These are phyloP conservation scores for Craterostigma plantagineum DNA, from an alignment of 257 asterid genomes.

Conservation along the genomic window DNA sequence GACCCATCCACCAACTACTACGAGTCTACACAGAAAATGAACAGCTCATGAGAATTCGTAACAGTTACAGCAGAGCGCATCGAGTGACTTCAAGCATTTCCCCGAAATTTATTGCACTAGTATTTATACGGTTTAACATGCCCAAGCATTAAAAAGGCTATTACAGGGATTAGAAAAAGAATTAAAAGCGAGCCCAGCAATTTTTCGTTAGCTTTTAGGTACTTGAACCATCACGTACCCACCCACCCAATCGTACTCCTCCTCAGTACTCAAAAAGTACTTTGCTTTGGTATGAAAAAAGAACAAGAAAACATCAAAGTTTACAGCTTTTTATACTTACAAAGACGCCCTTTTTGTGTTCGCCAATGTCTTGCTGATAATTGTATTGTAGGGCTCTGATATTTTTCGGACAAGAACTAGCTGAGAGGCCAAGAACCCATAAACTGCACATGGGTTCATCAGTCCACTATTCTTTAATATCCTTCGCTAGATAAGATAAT, in stretches of 20 bases:
- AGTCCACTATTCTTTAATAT: slow-evolving; percentile 12
- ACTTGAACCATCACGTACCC: slow-evolving; percentile 17
- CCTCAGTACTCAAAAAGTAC: slow-evolving; percentile 3
- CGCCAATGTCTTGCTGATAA: neutral
- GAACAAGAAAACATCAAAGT: too few species aligned
- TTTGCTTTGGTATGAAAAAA: too few species aligned
- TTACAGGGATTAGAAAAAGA: too few species aligned
- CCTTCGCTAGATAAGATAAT: slow-evolving; percentile 4
- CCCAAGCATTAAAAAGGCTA: too few species aligned
- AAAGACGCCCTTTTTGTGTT: too few species aligned
- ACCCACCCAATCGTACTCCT: slow-evolving; percentile 13
- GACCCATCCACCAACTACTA: slow-evolving; percentile 44
- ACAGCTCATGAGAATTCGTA: slow-evolving; percentile 36
- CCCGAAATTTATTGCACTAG: neutral
- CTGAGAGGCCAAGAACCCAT: slow-evolving; percentile 17
- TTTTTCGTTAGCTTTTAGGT: slow-evolving; percentile 15
- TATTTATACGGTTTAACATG: too few species aligned
- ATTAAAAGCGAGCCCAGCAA: too few species aligned
- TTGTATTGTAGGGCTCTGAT: too few species aligned
- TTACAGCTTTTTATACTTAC: too few species aligned
- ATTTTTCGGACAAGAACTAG: slow-evolving; percentile 7
- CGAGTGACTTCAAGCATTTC: slow-evolving; percentile 20
- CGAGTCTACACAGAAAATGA: slow-evolving; percentile 33
- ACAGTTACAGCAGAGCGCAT: slow-evolving; percentile 27
- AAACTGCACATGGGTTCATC: slow-evolving; percentile 26